phyloP scores from a whole-genome alignment of 495 filamentous ascomycete species.

The Hyaloscypha hepaticicola region DNA sequence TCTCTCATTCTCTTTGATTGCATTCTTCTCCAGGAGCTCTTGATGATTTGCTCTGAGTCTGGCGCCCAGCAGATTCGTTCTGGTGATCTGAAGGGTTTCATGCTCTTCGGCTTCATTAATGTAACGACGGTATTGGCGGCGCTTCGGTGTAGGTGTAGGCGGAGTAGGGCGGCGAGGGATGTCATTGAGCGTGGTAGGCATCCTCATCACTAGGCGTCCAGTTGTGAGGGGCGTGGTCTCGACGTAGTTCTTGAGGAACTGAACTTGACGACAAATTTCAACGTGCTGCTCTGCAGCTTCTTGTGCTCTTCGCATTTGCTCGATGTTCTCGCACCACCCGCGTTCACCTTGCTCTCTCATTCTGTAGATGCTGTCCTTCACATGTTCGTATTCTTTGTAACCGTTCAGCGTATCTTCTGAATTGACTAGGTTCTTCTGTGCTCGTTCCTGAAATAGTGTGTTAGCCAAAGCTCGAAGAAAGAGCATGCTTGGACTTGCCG shows the following conservation, averaged over 20 bases:
- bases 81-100: not conserved
- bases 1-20: not conserved
- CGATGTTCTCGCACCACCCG: not conserved
- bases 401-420: not conserved
- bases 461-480: not conserved
- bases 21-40: not conserved
- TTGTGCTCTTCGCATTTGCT: not conserved
- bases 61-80: not conserved
- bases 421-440: not conserved
- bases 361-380: not conserved
- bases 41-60: conserved; percentile 1
- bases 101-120: not conserved
- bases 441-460: conserved; percentile 6
- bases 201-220: not conserved
- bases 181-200: not conserved
- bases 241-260: not conserved
- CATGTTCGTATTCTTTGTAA: not conserved
- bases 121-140: not conserved
- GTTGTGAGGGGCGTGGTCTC: not conserved
- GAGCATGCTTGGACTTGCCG: not conserved
- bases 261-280: not conserved
- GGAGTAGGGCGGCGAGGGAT: not conserved
- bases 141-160: not conserved
- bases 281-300: not conserved
- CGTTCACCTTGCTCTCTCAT: not conserved